phyloP scores from a whole-genome alignment of 257 asterid species.

The Gentiana dahurica region DNA sequence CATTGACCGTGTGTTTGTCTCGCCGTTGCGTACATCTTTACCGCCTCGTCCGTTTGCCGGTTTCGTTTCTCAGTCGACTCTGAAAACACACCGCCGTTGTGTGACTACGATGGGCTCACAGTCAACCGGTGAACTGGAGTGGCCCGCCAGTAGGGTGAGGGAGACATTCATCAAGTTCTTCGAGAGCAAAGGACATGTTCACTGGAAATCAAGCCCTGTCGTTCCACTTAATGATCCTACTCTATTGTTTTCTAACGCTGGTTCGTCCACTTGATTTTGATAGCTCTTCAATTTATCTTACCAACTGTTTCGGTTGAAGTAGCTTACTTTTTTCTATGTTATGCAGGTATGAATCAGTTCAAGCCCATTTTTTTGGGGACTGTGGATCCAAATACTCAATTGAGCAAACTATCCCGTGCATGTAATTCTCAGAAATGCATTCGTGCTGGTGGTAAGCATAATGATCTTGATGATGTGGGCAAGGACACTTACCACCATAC shows the following conservation, averaged over 20 bases:
- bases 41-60: conserved; percentile 9
- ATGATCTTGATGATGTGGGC: conserved; percentile 96
- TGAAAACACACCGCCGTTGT: neutral
- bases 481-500: conserved; percentile 99
- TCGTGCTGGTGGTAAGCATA: conserved; percentile 98
- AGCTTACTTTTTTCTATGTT: neutral
- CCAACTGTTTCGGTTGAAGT: neutral
- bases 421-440: conserved; percentile 97
- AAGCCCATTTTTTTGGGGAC: conserved; percentile 94
- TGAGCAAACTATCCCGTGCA: conserved; percentile 87
- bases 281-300: neutral
- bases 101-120: conserved; percentile 48
- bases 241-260: conserved; percentile 86
- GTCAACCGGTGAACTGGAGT: conserved; percentile 31
- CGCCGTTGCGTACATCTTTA: neutral
- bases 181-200: conserved; percentile 45
- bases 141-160: conserved; percentile 69
- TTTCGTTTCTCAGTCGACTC: neutral
- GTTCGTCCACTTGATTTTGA: conserved; percentile 14
- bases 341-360: conserved; percentile 91
- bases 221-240: conserved; percentile 95
- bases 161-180: conserved; percentile 57
- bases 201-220: conserved; percentile 81
- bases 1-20: neutral
- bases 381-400: conserved; percentile 71